A percentile compares a stretch with the other conserved stretches of the same genome.
phyloP scores from a whole-genome alignment of 2,329 filamentous ascomycete species.

The Claviceps humidiphila region DNA sequence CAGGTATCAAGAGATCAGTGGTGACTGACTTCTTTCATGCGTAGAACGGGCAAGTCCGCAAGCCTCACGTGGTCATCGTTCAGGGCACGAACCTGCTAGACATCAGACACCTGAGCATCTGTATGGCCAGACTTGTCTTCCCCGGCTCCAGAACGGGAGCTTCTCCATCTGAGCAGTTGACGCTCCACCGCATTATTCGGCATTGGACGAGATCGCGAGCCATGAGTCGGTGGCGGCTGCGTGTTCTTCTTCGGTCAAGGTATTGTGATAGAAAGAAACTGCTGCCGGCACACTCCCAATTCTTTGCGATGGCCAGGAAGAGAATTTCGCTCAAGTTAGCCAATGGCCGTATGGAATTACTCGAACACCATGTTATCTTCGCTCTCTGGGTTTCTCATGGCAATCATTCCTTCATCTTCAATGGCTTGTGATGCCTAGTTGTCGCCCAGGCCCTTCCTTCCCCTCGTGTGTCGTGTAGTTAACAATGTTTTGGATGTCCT shows the following conservation, averaged over 20 bases:
- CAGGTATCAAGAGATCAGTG: slow-evolving; percentile 72
- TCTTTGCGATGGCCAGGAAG: slow-evolving; percentile 72
- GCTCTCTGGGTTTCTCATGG: slow-evolving; percentile 30
- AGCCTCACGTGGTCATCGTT: slow-evolving; percentile 56
- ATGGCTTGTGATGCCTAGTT: slow-evolving; percentile 22
- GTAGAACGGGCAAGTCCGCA: slow-evolving; percentile 78
- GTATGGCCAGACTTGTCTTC: slow-evolving; percentile 67
- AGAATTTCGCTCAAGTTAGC: slow-evolving; percentile 54
- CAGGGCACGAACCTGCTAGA: slow-evolving; percentile 51
- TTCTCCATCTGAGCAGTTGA: slow-evolving; percentile 20
- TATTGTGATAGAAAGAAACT: slow-evolving; percentile 67
- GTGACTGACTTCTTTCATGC: slow-evolving; percentile 60
- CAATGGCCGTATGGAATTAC: slow-evolving; percentile 51
- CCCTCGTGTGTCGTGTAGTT: slow-evolving; percentile 60
- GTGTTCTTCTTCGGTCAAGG: slow-evolving; percentile 30
- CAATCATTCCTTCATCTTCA: slow-evolving; percentile 36
- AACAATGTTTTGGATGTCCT: slow-evolving; percentile 67
- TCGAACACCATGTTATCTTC: slow-evolving; percentile 31
- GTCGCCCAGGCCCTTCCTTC: slow-evolving; percentile 53
- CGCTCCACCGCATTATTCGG: slow-evolving; percentile 9
- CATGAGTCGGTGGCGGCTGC: slow-evolving; percentile 39
- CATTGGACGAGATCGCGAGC: slow-evolving; percentile 55
- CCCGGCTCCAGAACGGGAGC: slow-evolving; percentile 65
- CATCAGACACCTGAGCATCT: slow-evolving; percentile 50
- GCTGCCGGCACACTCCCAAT: slow-evolving; percentile 72